phyloP scores from a whole-genome alignment of 257 asterid species.

The Nicotiana tabacum region DNA sequence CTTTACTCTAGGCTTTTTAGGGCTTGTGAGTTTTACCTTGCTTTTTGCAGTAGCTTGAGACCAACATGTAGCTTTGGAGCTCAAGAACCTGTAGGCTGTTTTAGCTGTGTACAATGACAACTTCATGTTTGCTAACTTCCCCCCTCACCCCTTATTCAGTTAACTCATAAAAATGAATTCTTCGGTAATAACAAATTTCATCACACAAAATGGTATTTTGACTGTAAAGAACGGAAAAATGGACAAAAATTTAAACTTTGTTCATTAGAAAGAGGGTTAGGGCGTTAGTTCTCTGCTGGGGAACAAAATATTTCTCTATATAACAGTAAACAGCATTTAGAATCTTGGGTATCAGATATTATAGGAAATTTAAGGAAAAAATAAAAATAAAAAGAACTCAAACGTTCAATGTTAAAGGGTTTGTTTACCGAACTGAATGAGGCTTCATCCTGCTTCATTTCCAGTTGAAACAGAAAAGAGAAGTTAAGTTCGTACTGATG shows the following conservation, averaged over 20 bases:
- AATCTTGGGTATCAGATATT: background rate
- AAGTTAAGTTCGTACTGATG: background rate
- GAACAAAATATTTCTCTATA: background rate
- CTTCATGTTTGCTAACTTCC: constrained; percentile 24
- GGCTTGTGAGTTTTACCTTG: constrained; percentile 17
- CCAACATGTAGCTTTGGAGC: constrained; percentile 33
- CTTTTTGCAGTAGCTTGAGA: constrained; percentile 11
- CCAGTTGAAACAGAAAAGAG: background rate
- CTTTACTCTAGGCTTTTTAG: constrained; percentile 23
- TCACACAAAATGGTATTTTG: background rate
- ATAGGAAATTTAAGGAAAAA: background rate
- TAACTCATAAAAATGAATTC: background rate
- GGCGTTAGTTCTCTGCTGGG: background rate
- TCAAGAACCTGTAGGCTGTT: constrained; percentile 33
- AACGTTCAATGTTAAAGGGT: background rate
- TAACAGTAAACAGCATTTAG: background rate
- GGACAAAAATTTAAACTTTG: background rate
- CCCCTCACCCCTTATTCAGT: background rate
- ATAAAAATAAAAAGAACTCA: background rate
- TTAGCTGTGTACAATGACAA: constrained; percentile 27
- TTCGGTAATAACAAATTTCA: background rate
- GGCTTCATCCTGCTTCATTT: background rate
- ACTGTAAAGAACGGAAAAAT: background rate
- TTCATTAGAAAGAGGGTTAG: background rate
- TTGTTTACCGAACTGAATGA: background rate